Evolutionary conservation across 768 basidiomycete species (phyloP).

Genomic region (Ephemerocybe angulata): DNA sequence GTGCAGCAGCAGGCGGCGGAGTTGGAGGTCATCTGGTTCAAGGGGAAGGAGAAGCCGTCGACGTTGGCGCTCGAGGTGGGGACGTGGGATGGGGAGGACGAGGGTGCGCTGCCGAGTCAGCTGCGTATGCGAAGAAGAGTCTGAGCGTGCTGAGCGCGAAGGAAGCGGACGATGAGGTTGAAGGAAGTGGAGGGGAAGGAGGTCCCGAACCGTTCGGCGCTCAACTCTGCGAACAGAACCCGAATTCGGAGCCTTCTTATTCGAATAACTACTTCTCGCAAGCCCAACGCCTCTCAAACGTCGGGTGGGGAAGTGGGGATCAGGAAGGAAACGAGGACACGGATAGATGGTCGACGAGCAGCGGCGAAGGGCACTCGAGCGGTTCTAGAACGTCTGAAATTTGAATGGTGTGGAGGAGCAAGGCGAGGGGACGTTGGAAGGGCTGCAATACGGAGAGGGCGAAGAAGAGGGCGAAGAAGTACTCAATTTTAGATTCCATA

Average conservation of each 20-base stretch:
- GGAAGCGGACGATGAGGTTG: background rate
- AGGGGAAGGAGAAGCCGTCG: background rate
- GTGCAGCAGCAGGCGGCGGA: background rate
- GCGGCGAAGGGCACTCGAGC: background rate
- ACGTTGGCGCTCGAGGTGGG: background rate
- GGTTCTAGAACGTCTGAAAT: no score
- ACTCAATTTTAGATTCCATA: constrained; percentile 1
- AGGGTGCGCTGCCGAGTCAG: background rate
- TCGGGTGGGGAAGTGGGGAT: constrained; percentile 37
- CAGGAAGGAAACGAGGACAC: constrained; percentile 16
- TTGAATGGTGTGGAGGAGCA: background rate
- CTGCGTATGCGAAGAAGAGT: background rate
- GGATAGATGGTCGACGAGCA: background rate
- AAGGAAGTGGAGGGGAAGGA: background rate
- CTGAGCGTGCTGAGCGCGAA: background rate
- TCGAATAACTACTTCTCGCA: constrained; percentile 18
- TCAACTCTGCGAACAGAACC: background rate
- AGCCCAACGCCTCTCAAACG: constrained; percentile 30
- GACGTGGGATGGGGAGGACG: background rate
- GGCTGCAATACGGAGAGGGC: constrained; percentile 17
- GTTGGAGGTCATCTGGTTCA: background rate
- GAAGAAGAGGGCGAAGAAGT: constrained; percentile 9
- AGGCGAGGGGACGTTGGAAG: constrained; percentile 23
- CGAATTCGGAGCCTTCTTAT: constrained; percentile 22
- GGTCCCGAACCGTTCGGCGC: background rate